A percentile compares a stretch with the other conserved stretches of the same genome.
These are phyloP conservation scores for Solanum peruvianum DNA, from an alignment of 257 asterid species.

Conservation along the genomic window DNA sequence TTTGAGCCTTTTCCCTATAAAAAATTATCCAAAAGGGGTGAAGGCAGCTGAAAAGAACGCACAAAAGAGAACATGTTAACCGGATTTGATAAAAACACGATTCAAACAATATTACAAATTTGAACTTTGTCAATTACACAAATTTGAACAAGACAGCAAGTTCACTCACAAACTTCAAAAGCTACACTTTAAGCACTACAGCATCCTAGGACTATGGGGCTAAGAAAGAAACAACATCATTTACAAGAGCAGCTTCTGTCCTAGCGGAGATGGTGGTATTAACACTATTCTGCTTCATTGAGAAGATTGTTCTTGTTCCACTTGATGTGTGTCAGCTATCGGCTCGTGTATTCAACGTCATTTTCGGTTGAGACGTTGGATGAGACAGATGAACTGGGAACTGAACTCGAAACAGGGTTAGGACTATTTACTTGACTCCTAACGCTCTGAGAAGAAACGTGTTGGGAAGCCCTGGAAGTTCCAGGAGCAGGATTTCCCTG, in stretches of 20 bases:
- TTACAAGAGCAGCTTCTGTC: neutral
- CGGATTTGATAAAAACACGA: neutral
- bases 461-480: slow-evolving; percentile 6
- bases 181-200: neutral
- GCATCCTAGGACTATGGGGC: neutral
- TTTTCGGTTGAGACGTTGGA: slow-evolving; percentile 15
- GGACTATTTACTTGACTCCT: slow-evolving; percentile 9
- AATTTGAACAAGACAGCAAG: neutral
- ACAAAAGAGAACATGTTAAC: neutral
- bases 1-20: neutral
- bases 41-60: neutral
- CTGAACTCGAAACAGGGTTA: slow-evolving; percentile 9
- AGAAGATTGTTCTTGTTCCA: slow-evolving; percentile 13
- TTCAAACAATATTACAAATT: neutral
- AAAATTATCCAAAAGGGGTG: neutral
- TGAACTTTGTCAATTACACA: neutral
- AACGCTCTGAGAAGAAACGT: slow-evolving; percentile 11
- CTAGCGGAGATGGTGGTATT: neutral
- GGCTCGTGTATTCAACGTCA: slow-evolving; percentile 1
- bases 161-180: neutral
- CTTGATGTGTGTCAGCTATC: slow-evolving; percentile 9
- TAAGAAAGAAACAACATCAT: neutral
- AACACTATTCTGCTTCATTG: neutral
- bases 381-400: slow-evolving; percentile 14
- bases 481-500: slow-evolving; percentile 6